Percentiles rank a stretch among this genome's conserved stretches.
Conservation (phyloP, 495 filamentous ascomycete species). For the Aspergillus conjunctus region DNA sequence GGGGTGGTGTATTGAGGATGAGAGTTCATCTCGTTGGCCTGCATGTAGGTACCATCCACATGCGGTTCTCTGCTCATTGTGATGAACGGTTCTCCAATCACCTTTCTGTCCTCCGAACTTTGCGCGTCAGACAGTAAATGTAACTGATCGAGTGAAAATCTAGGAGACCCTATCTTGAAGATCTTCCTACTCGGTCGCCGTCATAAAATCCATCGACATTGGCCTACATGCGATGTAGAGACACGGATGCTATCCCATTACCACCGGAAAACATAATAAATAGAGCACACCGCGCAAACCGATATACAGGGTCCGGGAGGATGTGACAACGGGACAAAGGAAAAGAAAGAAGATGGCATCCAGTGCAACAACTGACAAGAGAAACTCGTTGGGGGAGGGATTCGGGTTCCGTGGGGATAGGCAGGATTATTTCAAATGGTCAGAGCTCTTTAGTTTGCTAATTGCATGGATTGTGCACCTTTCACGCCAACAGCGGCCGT, state of each 20-base stretch:
- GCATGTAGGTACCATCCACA: too few species aligned
- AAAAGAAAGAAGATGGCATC: background rate
- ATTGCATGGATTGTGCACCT: constrained; percentile 15
- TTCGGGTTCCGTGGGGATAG: background rate
- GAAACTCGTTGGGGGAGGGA: background rate
- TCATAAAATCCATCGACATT: background rate
- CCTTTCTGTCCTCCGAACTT: too few species aligned
- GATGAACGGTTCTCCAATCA: too few species aligned
- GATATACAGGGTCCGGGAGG: background rate
- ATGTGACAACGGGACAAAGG: background rate
- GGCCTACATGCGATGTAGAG: background rate
- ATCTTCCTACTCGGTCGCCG: background rate
- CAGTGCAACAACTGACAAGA: background rate
- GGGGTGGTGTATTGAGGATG: background rate
- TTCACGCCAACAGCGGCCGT: constrained; percentile 7
- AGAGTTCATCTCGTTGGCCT: background rate
- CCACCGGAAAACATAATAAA: background rate
- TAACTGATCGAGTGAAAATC: background rate
- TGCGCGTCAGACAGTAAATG: background rate
- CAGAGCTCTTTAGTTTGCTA: constrained; percentile 6
- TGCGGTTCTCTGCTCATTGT: too few species aligned
- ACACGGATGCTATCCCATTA: background rate
- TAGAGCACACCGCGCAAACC: background rate
- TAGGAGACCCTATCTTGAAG: too few species aligned
- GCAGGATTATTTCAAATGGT: background rate